Percentiles rank a stretch among this genome's conserved stretches.
Conservation (phyloP, 2,329 filamentous ascomycete genomes). For the Chalaropsis thielavioides region DNA sequence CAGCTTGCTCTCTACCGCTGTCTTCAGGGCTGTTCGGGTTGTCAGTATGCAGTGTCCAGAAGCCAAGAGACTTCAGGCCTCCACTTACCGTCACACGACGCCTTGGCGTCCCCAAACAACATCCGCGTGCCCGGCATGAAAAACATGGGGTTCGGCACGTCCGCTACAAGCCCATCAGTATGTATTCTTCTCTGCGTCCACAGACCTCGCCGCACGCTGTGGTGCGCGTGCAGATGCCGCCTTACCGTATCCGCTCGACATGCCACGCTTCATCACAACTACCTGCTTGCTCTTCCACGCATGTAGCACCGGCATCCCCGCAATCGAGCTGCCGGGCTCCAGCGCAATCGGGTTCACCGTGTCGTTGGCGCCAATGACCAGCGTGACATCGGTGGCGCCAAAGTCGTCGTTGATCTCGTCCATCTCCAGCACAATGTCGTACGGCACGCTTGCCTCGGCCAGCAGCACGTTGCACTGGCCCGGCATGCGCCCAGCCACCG, state of each 20-base stretch:
- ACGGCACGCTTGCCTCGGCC: conserved; percentile 75
- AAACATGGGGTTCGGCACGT: conserved; percentile 89
- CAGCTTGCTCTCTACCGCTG: conserved; percentile 26
- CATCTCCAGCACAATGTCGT: conserved; percentile 89
- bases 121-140: conserved; percentile 82
- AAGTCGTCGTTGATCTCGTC: conserved; percentile 95
- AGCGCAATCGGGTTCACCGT: conserved; percentile 84
- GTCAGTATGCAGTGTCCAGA: not conserved
- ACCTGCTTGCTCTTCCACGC: conserved; percentile 92
- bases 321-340: conserved; percentile 69
- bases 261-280: conserved; percentile 81
- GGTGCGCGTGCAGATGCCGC: conserved; percentile 13
- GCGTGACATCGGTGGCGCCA: conserved; percentile 65
- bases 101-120: conserved; percentile 82
- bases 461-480: conserved; percentile 86
- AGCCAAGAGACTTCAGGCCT: not conserved
- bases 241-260: conserved; percentile 75
- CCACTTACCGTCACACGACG: conserved; percentile 58
- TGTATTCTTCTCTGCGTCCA: no score
- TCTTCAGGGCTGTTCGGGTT: conserved; percentile 27
- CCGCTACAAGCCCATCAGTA: conserved; percentile 37
- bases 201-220: not conserved
- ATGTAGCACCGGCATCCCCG: conserved; percentile 83
- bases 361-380: conserved; percentile 86
- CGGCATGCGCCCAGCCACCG: conserved; percentile 82